These are phyloP conservation scores for Neurospora sp. DNA, from an alignment of 495 filamentous ascomycete genomes.

Conservation along the genomic window DNA sequence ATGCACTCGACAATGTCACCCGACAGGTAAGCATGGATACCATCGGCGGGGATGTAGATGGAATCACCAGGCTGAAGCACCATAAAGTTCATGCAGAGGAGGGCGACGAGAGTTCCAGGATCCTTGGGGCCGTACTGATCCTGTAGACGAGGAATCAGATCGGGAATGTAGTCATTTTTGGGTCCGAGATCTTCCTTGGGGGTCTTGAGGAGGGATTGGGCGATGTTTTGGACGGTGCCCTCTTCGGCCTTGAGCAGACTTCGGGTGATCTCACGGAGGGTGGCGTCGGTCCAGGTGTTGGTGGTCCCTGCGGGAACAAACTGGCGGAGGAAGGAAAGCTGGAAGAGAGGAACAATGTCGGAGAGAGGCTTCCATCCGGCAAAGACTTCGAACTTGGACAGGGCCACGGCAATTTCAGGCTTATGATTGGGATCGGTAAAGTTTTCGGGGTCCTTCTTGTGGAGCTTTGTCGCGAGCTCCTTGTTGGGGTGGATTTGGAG, in stretches of 20 bases:
- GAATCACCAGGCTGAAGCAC: conserved; percentile 54
- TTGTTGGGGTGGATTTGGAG: conserved; percentile 76
- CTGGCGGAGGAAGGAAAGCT: conserved; percentile 30
- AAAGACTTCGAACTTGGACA: conserved; percentile 72
- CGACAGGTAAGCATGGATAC: conserved; percentile 67
- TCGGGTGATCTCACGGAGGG: conserved; percentile 49
- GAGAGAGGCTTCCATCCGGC: conserved; percentile 60
- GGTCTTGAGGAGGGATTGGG: conserved; percentile 39
- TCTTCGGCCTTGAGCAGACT: conserved; percentile 46
- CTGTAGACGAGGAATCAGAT: conserved; percentile 53
- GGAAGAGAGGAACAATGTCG: conserved; percentile 51
- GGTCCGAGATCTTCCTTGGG: conserved; percentile 27
- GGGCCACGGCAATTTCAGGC: conserved; percentile 69
- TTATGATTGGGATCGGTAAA: conserved; percentile 73
- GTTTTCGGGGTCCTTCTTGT: conserved; percentile 50
- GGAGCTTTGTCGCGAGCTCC: conserved; percentile 50
- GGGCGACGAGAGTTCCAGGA: conserved; percentile 52
- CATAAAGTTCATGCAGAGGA: conserved; percentile 67
- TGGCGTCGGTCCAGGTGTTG: conserved; percentile 45
- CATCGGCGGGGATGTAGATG: conserved; percentile 67
- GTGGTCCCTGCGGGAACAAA: conserved; percentile 38
- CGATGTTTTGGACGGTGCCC: conserved; percentile 37
- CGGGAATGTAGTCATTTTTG: conserved; percentile 41
- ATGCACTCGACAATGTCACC: conserved; percentile 83
- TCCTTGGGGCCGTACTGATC: conserved; percentile 54